Evolutionary conservation across 371 early-diverging fungal genomes (phyloP), one percentile per base, ranked within the genome.

Genomic region (Dinochytrium kinnereticum): DNA sequence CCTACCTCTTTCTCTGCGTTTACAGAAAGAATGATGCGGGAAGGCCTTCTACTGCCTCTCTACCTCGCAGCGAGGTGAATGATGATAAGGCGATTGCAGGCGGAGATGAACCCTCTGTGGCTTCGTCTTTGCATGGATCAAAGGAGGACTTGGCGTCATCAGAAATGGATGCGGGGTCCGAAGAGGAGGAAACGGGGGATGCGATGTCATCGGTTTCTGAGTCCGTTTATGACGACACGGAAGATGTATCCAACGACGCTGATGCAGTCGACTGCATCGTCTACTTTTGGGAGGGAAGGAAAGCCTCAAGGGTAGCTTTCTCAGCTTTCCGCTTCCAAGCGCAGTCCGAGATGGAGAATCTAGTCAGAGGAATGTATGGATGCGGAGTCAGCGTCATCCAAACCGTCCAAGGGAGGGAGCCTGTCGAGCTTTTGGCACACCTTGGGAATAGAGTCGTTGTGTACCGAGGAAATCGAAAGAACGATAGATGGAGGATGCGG

Each of bases 1-100:
- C 84, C 21, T 87, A 85, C 75, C 78, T 82, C 15, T 85, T 87
- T 68, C 68, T 87, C 28, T 81, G 81, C 65, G 85, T 85, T 5
- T 87, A 85, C 59, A 74, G 74, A 1, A 40, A 73, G 34, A 80
- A 76, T 15, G 77, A 71, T 49, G 61, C 59, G 28, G 77, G 68
- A 68, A 65, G 64, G 72, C 39, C 13, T 59, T 37, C 15, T 67
- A 17, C 38, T 31, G 53, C 3, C 24, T 55, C 40, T 34, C 19
- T 24, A 28, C n/a, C n/a, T n/a, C 21, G 64, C 40, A 34, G 34
- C 40, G 44, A 28, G 44, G 10, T 44, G 19, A 7, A 44, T 7
- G n/a, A n/a, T n/a, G n/a, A n/a, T n/a, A n/a, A n/a, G n/a, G n/a
- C n/a, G n/a, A n/a, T n/a, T n/a, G 19, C 7, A 19, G 13, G 19